These are phyloP conservation scores for Hemileia vastatrix DNA, from an alignment of 1,284 basidiomycete genomes.

Conservation along the genomic window DNA sequence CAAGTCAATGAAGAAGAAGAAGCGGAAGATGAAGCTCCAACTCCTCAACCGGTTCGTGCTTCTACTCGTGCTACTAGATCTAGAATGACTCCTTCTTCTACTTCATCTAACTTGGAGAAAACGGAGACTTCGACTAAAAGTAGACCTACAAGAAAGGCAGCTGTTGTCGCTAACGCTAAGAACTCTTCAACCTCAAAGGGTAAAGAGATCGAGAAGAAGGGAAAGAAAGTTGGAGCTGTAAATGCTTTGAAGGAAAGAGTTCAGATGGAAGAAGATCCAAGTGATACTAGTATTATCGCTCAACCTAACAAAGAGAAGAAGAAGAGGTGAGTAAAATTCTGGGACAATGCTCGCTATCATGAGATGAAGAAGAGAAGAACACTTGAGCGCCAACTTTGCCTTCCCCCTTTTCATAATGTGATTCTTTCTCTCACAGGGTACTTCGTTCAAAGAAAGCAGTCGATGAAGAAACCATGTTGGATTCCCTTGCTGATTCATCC, in stretches of 20 bases:
- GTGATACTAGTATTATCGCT: background rate
- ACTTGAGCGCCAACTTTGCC: too few relatives aligned
- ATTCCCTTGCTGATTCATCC: too few relatives aligned
- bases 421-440: too few relatives aligned
- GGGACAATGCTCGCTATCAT: background rate
- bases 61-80: background rate
- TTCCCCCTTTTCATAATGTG: too few relatives aligned
- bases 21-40: background rate
- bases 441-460: too few relatives aligned
- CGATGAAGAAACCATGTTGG: too few relatives aligned
- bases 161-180: background rate
- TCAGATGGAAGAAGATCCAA: background rate
- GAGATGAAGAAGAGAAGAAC: background rate
- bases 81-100: background rate
- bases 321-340: slow-evolving; percentile 3
- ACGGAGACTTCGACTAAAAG: background rate
- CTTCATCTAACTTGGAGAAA: background rate
- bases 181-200: background rate
- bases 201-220: background rate
- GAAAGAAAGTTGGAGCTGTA: background rate
- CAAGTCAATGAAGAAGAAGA: background rate
- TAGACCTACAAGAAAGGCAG: background rate
- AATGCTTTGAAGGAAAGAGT: background rate
- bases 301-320: background rate
- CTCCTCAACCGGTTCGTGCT: background rate